Evolutionary conservation across 2,329 filamentous ascomycete species (phyloP), one percentile per base, ranked within the genome.

Genomic region (Domatiomyces catenatus): DNA sequence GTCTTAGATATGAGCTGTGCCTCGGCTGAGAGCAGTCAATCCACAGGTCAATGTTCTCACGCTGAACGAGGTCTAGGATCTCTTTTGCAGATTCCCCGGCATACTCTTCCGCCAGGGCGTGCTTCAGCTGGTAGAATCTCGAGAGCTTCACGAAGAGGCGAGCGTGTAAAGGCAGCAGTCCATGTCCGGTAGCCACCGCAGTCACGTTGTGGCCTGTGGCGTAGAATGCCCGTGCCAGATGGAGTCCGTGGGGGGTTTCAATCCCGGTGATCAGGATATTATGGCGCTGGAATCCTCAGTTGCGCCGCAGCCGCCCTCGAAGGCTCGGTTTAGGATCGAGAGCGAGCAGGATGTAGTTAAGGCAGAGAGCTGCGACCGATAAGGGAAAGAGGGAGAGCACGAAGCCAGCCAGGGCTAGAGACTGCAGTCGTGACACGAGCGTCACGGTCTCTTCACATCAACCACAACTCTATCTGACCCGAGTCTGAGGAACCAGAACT

Each of bases 201-300:
- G 88, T 74, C 42, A 88, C 82, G 20, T 72, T 72, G 62, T 86
- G 81, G 2, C 81, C 81, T 1, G 74, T 72, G n/a, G 73, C 64
- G 57, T 82, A 71, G 63, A 87, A 82, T 2, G 76, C 65, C 32
- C 84, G 76, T 3, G 83, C 81, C 6, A 89, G 67, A 0, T 72
- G 68, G 1, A 88, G 70, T 4, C 83, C 84, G 61, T 86, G 83
- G 42, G 77, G 72, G 74, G 85, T 87, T 46, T 77, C 77, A 3
- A 87, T 72, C 1, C 84, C 83, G 0, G 83, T 87, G 42, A 89
- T 74, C 15, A 89, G 73, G 36, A 88, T 68, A 0, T 75, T 83
- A 52, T 71, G 74, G 1, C 68, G 66, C 28, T 65, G 63, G 59
- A 70, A 70, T 18, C 60, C 61, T 2, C 66, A 62, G 50, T 65